These are phyloP conservation scores for Candida qinlingensis DNA, from an alignment of 805 yeast species.

Conservation along the genomic window DNA sequence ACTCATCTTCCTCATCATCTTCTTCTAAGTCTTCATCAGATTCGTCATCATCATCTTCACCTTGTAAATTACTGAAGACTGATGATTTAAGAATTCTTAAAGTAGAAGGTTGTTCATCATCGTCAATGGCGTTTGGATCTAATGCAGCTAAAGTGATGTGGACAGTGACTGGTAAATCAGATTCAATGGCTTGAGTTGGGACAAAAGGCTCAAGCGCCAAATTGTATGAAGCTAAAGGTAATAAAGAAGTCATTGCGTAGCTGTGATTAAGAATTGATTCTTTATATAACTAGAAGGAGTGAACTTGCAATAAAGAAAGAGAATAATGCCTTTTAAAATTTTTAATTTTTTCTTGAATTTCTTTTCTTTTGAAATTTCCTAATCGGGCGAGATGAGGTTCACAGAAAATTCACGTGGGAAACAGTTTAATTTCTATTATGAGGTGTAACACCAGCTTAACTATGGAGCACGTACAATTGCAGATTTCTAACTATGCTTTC, in stretches of 20 bases:
- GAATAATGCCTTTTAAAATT: constrained; percentile 3
- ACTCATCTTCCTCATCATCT: constrained; percentile 29
- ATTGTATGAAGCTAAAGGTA: constrained; percentile 85
- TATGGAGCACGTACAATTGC: too few species aligned
- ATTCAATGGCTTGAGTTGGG: constrained; percentile 83
- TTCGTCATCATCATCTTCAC: constrained; percentile 28
- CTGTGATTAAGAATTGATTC: not conserved
- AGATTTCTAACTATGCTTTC: too few species aligned
- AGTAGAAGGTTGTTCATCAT: constrained; percentile 78
- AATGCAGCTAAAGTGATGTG: constrained; percentile 93
- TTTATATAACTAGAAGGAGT: too few species aligned
- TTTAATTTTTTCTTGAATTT: constrained; percentile 4
- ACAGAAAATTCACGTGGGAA: not conserved
- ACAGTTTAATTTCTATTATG: too few species aligned
- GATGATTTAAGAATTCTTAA: constrained; percentile 71
- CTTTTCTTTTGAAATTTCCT: constrained; percentile 24
- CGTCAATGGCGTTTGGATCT: constrained; percentile 84
- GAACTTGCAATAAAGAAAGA: too few species aligned
- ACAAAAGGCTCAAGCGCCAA: constrained; percentile 80
- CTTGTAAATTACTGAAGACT: constrained; percentile 35
- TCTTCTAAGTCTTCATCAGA: constrained; percentile 29
- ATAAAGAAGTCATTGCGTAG: constrained; percentile 54
- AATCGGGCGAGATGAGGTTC: constrained; percentile 16
- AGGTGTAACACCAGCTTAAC: too few species aligned
- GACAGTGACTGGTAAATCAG: constrained; percentile 82